Evolutionary conservation across 768 basidiomycete genomes (phyloP).

Genomic region (Agrocybe pediades): DNA sequence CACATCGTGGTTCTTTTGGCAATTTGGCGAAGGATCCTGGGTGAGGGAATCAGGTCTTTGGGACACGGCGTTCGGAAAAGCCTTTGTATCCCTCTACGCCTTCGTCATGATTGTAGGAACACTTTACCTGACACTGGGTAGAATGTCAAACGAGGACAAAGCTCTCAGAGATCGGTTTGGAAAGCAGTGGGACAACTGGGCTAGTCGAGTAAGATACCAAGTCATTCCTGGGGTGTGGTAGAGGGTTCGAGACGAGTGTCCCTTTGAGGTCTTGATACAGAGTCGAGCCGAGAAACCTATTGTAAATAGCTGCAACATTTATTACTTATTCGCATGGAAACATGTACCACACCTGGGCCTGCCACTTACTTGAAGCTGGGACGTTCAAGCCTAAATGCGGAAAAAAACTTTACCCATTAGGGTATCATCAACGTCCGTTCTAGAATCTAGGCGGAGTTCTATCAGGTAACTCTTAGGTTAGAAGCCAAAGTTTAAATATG

Average conservation of each 20-base stretch:
- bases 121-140: background rate
- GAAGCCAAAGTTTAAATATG: no score
- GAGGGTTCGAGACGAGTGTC: background rate
- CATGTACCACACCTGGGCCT: no score
- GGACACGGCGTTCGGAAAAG: slow-evolving; percentile 28
- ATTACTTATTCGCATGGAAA: no score
- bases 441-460: no score
- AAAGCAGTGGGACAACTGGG: slow-evolving; percentile 9
- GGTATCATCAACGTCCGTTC: no score
- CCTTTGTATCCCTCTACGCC: slow-evolving; percentile 21
- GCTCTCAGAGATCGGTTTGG: slow-evolving; percentile 10
- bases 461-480: no score
- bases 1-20: slow-evolving; percentile 25
- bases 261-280: no score
- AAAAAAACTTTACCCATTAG: no score
- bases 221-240: slow-evolving; percentile 26
- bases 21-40: slow-evolving; percentile 42
- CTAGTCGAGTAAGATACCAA: slow-evolving; percentile 3
- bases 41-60: slow-evolving; percentile 40
- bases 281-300: no score
- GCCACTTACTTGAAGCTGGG: no score
- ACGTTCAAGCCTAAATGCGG: no score
- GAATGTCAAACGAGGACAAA: slow-evolving; percentile 10
- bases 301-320: no score
- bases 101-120: slow-evolving; percentile 25